A percentile compares a stretch with the other conserved stretches of the same genome.
Evolutionary conservation across 2,329 filamentous ascomycete species (phyloP).

Genomic region (Scorias spongiosa): DNA sequence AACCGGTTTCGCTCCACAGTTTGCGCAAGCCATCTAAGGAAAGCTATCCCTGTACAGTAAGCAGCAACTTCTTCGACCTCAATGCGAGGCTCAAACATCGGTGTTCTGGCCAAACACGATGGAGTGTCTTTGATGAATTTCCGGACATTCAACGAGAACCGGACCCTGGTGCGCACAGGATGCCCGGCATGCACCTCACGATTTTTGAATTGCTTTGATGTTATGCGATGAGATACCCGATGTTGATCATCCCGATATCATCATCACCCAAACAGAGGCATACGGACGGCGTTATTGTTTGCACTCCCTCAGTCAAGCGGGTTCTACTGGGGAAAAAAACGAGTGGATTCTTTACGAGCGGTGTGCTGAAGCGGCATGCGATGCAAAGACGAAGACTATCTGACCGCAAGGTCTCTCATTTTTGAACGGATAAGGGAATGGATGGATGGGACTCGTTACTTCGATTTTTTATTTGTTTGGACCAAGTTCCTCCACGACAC

Average conservation of each 20-base stretch:
- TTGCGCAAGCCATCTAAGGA: slow-evolving; percentile 59
- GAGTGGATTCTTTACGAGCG: slow-evolving; percentile 7
- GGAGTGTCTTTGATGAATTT: slow-evolving; percentile 7
- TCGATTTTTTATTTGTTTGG: slow-evolving; percentile 1
- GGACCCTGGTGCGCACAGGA: slow-evolving; percentile 25
- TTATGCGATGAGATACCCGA: slow-evolving; percentile 26
- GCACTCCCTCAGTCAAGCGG: slow-evolving; percentile 1
- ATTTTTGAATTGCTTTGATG: slow-evolving; percentile 8
- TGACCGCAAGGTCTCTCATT: neutral
- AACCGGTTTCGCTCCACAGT: slow-evolving; percentile 61
- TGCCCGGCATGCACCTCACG: slow-evolving; percentile 28
- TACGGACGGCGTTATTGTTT: slow-evolving; percentile 36
- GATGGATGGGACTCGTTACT: slow-evolving; percentile 3
- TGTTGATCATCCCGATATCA: slow-evolving; percentile 25
- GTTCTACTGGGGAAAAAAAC: slow-evolving; percentile 1
- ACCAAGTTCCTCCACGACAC: slow-evolving; percentile 3
- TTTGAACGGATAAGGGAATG: neutral
- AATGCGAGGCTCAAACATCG: slow-evolving; percentile 9
- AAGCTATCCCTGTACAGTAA: neutral
- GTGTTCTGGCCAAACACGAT: slow-evolving; percentile 29
- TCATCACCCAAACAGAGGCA: slow-evolving; percentile 30
- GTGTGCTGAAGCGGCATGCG: slow-evolving; percentile 3
- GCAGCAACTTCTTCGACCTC: neutral
- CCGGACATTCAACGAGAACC: slow-evolving; percentile 7
- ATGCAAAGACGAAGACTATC: slow-evolving; percentile 3